Evolutionary conservation across 805 yeast genomes (phyloP).

Genomic region (Wickerhamiella galacta): DNA sequence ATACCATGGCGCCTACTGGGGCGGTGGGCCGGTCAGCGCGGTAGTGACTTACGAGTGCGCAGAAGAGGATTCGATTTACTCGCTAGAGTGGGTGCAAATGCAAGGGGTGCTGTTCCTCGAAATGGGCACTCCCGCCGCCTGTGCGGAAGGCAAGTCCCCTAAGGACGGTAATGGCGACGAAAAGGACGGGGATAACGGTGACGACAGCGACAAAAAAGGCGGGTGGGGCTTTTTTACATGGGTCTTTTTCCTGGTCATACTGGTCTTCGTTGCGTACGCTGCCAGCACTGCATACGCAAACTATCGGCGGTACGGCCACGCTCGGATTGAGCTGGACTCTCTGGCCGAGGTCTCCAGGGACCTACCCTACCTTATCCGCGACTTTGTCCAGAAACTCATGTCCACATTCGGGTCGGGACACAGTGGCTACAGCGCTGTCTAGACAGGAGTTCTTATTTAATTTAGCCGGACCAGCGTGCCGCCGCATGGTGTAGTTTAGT

Average conservation of each 20-base stretch:
- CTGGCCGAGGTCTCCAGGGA: conserved; percentile 38
- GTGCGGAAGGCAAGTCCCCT: conserved; percentile 19
- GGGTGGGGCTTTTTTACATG: conserved; percentile 76
- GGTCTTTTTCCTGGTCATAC: conserved; percentile 59
- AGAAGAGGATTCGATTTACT: conserved; percentile 2
- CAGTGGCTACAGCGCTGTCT: conserved; percentile 91
- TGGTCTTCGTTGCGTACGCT: conserved; percentile 54
- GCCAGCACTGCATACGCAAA: conserved; percentile 63
- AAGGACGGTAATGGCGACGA: conserved; percentile 17
- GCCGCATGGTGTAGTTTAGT: no score
- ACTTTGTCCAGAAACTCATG: conserved; percentile 51
- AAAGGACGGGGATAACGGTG: conserved; percentile 10
- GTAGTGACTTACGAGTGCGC: conserved; percentile 19
- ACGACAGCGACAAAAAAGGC: conserved; percentile 21
- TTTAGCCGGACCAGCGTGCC: neutral
- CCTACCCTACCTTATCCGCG: conserved; percentile 55
- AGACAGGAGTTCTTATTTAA: conserved; percentile 6
- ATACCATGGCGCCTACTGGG: conserved; percentile 51
- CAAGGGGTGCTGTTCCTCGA: conserved; percentile 9
- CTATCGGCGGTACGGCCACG: conserved; percentile 50
- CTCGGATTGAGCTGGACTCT: conserved; percentile 36
- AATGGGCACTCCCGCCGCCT: conserved; percentile 14
- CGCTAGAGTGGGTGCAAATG: conserved; percentile 11
- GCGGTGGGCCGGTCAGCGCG: conserved; percentile 28
- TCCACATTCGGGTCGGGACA: conserved; percentile 54